Percentiles rank a stretch among this genome's conserved stretches.
These are phyloP conservation scores for Agaricales sp. DNA, from an alignment of 1,284 basidiomycete genomes.

Conservation along the genomic window DNA sequence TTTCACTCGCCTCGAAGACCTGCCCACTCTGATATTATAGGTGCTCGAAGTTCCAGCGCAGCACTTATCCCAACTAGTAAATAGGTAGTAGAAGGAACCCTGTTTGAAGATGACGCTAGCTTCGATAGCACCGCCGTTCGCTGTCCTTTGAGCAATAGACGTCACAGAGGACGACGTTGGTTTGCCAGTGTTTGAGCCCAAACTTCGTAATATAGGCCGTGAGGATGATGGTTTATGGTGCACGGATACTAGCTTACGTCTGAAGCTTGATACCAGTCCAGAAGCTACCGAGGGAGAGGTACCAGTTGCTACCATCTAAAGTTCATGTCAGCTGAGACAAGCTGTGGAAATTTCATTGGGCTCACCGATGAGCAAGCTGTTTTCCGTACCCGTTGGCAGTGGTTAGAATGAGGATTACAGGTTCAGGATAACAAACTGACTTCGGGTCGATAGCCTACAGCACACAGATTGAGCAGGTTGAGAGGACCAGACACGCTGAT, in stretches of 20 bases:
- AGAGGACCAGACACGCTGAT: background rate
- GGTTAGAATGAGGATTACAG: too few species aligned
- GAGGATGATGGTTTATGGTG: background rate
- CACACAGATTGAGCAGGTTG: background rate
- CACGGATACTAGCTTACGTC: constrained; percentile 14
- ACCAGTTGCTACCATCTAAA: constrained; percentile 17
- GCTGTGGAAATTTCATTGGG: too few species aligned
- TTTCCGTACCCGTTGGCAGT: too few species aligned
- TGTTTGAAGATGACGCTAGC: constrained; percentile 35
- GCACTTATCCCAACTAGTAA: constrained; percentile 47
- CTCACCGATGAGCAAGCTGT: too few species aligned
- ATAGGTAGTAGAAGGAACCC: constrained; percentile 42
- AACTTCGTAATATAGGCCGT: constrained; percentile 11
- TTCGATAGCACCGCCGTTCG: constrained; percentile 33
- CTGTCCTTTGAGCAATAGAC: constrained; percentile 34
- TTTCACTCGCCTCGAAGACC: constrained; percentile 28
- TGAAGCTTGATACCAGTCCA: constrained; percentile 38
- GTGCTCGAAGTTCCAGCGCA: constrained; percentile 41
- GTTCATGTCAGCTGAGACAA: too few species aligned
- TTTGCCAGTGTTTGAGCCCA: constrained; percentile 33
- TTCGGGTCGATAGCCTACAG: constrained; percentile 46
- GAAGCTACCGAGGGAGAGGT: constrained; percentile 33
- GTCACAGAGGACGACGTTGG: constrained; percentile 25
- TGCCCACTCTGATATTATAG: constrained; percentile 49
- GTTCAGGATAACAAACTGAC: too few species aligned